Evolutionary conservation across 108 stramenopile species (phyloP).

Genomic region (Cyclotella baltica): DNA sequence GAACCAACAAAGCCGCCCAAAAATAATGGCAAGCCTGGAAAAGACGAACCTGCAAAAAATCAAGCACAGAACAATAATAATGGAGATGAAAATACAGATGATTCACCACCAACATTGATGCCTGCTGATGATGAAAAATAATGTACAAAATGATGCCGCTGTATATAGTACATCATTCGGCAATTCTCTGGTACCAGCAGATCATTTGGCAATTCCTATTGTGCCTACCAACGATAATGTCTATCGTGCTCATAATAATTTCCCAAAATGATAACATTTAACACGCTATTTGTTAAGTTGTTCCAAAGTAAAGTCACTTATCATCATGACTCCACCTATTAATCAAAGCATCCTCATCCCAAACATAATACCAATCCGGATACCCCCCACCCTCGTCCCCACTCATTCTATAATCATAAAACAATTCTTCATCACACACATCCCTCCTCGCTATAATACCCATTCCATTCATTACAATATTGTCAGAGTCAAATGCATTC

Average conservation of each 20-base stretch:
- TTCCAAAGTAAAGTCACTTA: background rate
- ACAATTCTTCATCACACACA: slow-evolving; percentile 83
- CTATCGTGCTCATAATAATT: no score
- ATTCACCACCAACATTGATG: no score
- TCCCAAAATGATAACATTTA: background rate
- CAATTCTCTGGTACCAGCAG: no score
- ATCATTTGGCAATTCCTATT: no score
- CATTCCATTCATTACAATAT: slow-evolving; percentile 82
- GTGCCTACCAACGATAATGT: no score
- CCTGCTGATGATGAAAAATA: no score
- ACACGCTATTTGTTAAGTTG: background rate
- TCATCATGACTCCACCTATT: slow-evolving; percentile 47
- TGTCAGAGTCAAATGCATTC: slow-evolving; percentile 59
- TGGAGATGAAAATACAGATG: no score
- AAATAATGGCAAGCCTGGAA: background rate
- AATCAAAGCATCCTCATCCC: slow-evolving; percentile 36
- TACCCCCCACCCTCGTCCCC: slow-evolving; percentile 28
- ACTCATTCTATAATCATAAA: slow-evolving; percentile 83
- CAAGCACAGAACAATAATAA: no score
- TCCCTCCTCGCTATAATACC: slow-evolving; percentile 69
- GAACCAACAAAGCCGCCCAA: background rate
- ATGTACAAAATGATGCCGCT: no score
- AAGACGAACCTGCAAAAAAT: background rate
- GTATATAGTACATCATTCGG: no score
- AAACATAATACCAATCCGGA: slow-evolving; percentile 75